These are phyloP conservation scores for Psilocybe subaeruginosa DNA, from an alignment of 768 basidiomycete species.

Conservation along the genomic window DNA sequence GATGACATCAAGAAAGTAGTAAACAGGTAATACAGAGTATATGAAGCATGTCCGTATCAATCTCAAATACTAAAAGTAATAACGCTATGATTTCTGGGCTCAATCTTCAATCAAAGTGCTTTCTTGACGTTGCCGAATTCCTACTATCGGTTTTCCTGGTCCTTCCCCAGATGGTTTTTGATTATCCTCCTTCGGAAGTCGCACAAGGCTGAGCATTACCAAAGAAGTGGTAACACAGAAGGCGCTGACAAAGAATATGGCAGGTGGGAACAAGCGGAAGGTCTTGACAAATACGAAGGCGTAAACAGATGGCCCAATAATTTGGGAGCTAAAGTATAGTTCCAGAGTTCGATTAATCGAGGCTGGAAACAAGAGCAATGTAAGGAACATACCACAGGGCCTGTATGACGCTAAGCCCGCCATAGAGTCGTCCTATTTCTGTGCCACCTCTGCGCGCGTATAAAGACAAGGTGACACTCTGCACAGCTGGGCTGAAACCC, in stretches of 20 bases:
- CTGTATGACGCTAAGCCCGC: slow-evolving; percentile 74
- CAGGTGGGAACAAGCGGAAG: slow-evolving; percentile 66
- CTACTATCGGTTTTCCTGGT: background rate
- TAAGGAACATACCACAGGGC: slow-evolving; percentile 52
- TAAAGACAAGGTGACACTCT: slow-evolving; percentile 71
- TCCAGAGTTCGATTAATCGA: slow-evolving; percentile 1
- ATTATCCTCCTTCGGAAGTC: slow-evolving; percentile 28
- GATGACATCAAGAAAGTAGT: background rate
- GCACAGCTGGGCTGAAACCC: slow-evolving; percentile 67
- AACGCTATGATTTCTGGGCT: too few species aligned
- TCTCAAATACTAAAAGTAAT: too few species aligned
- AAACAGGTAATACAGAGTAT: background rate
- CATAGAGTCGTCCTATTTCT: slow-evolving; percentile 80
- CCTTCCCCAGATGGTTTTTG: background rate
- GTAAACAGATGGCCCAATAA: slow-evolving; percentile 73
- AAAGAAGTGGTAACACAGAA: slow-evolving; percentile 42
- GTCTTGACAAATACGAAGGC: slow-evolving; percentile 72
- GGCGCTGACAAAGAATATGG: slow-evolving; percentile 64
- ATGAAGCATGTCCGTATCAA: background rate
- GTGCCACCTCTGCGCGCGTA: slow-evolving; percentile 53
- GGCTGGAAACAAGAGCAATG: background rate
- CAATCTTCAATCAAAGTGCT: too few species aligned
- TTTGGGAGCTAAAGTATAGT: slow-evolving; percentile 48
- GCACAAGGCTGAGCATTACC: slow-evolving; percentile 47
- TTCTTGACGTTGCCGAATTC: too few species aligned